Evolutionary conservation across 345 rosid genomes (phyloP).

Genomic region (Ceriops zippeliana): DNA sequence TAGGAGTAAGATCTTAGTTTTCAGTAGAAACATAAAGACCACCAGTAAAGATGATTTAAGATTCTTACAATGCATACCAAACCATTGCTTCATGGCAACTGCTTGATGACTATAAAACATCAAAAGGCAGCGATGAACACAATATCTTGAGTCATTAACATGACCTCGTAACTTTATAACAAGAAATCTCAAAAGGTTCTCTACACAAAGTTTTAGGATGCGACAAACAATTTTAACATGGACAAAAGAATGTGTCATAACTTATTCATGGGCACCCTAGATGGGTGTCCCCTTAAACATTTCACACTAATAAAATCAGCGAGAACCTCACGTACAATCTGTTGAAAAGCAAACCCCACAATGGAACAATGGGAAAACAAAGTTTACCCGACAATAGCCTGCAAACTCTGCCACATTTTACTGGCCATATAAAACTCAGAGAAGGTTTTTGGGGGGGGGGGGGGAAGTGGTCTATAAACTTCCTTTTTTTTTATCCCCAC

Average conservation of each 20-base stretch:
- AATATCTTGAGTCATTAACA: too few relatives aligned
- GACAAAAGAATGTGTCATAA: constrained; percentile 34
- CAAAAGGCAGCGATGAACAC: too few relatives aligned
- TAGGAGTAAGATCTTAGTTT: too few relatives aligned
- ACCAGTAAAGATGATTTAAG: too few relatives aligned
- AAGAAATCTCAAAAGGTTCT: neutral
- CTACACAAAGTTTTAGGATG: constrained; percentile 20
- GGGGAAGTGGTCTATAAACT: constrained; percentile 21
- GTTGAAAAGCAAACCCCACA: constrained; percentile 34
- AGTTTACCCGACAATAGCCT: constrained; percentile 41
- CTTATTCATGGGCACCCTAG: constrained; percentile 45
- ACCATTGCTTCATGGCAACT: too few relatives aligned
- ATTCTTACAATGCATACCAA: too few relatives aligned
- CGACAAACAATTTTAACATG: constrained; percentile 17
- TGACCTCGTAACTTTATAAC: too few relatives aligned
- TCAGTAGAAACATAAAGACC: too few relatives aligned
- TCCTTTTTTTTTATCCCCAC: constrained; percentile 43
- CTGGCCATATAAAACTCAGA: constrained; percentile 27
- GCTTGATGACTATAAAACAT: too few relatives aligned
- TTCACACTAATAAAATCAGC: constrained; percentile 47
- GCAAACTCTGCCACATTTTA: constrained; percentile 34
- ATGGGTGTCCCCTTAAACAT: constrained; percentile 34
- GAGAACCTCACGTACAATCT: constrained; percentile 46
- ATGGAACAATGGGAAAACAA: constrained; percentile 32
- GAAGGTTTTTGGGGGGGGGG: neutral